Conservation (phyloP, 768 basidiomycete genomes). For the Amanita rimosa region DNA sequence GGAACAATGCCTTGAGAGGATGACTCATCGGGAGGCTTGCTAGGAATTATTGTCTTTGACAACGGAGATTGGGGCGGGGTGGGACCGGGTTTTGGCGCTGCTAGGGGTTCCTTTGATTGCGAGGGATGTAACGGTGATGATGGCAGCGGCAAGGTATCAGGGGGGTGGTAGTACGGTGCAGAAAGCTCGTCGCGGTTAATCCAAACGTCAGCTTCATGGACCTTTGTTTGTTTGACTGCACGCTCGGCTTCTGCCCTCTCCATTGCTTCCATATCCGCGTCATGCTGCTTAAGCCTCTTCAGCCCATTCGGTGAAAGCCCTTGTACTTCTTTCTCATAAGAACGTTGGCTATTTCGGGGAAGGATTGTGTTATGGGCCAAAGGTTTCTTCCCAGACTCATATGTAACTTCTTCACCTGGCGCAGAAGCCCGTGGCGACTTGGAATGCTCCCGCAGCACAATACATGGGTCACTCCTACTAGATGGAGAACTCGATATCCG, state of each 20-base stretch:
- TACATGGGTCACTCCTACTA: too few relatives aligned
- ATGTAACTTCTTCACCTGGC: too few relatives aligned
- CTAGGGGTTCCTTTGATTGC: background rate
- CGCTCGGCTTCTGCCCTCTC: background rate
- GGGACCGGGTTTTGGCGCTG: background rate
- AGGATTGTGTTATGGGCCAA: too few relatives aligned
- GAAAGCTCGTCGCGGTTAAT: conserved; percentile 1
- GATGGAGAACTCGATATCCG: too few relatives aligned
- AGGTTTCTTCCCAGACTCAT: too few relatives aligned
- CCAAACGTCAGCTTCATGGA: background rate
- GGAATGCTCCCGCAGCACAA: too few relatives aligned
- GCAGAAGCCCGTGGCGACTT: too few relatives aligned
- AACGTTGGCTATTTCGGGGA: background rate
- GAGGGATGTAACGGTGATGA: background rate
- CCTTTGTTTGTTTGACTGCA: background rate
- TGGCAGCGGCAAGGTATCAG: background rate
- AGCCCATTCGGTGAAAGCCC: background rate
- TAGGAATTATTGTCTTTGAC: background rate
- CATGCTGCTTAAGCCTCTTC: background rate
- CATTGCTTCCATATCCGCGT: background rate
- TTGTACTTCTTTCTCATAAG: background rate
- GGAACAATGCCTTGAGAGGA: conserved; percentile 1
- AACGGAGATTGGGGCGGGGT: background rate
- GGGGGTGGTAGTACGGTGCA: background rate
- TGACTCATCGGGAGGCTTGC: background rate